Evolutionary conservation across 305 asterid species (phyloP).

Genomic region (Fraxinus nigra): DNA sequence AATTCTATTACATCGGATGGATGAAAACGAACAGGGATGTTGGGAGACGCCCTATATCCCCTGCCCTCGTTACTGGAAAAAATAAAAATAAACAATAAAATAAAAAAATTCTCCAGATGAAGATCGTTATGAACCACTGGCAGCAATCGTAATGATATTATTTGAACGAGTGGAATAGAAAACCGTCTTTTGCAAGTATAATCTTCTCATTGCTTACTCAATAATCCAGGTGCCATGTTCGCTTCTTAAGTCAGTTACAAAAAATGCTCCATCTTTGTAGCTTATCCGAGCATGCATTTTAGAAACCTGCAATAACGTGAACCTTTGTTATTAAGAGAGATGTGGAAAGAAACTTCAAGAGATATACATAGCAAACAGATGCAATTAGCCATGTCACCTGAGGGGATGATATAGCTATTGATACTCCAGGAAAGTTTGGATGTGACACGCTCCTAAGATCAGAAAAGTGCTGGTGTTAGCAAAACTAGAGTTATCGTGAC

Average conservation of each 20-base stretch:
- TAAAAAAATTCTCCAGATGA: not conserved
- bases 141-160: not conserved
- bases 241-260: conserved; percentile 72
- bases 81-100: not conserved
- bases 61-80: conserved; percentile 65
- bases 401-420: conserved; percentile 57
- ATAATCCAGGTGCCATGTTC: conserved; percentile 85
- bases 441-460: conserved; percentile 60
- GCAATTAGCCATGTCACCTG: conserved; percentile 39
- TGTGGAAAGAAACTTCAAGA: not conserved
- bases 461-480: not conserved
- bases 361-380: not conserved
- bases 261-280: conserved; percentile 73
- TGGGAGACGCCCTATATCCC: conserved; percentile 59
- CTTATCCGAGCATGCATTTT: conserved; percentile 68
- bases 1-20: conserved; percentile 79
- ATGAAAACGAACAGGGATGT: conserved; percentile 71
- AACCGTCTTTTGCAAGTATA: not conserved
- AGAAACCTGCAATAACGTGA: conserved; percentile 49
- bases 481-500: not conserved
- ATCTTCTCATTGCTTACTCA: conserved; percentile 44
- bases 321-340: not conserved
- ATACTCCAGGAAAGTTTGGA: conserved; percentile 54
- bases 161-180: not conserved
- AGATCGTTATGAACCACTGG: not conserved